Evolutionary conservation across 1,284 basidiomycete species (phyloP), one percentile per base, ranked within the genome.

Genomic region (Fomitopsis betulina): DNA sequence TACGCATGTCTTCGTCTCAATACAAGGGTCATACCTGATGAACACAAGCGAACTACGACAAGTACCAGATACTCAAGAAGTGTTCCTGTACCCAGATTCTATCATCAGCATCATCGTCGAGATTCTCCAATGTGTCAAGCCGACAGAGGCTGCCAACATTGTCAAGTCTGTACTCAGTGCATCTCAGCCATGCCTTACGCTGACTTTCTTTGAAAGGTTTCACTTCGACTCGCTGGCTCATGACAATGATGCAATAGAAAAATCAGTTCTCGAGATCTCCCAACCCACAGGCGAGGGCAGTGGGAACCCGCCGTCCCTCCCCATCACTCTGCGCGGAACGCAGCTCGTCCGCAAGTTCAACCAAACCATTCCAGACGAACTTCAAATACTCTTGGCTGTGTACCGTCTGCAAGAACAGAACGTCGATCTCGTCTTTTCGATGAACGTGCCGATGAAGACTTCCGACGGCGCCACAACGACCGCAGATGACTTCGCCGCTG

Each of bases 51-150:
- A 89, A 63, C 63, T 97, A 2, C 93, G 96, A 60, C 94, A 98
- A 76, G 82, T 99, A 12, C 96, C 97, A n/a, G 92, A 99, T 71
- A 95, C 86, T 13, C 96, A 99, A 73, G 97, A 99, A 71, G 96
- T 98, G 47, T 91, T 94, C 71, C 73, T 98, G 40, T 87, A 87
- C 53, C 80, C 83, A 2, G 73, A 85, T 54, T 86, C 85, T 6
- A 81, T 84, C 60, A 77, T 89, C 62, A 94, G 90, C 67, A 81
- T 96, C 60, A 86, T 99, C 58, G 72, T 98, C 25, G 97, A 99
- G 71, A 84, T 98, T 19, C 77, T 99, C 8, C 75, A 93, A 72
- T 76, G 82, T 49, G 89, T 96, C 50, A 83, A 86, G 39, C 76
- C 80, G 38, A 70, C 78, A 35, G 79, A 86, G 52, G 73, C 72